Percentiles rank a stretch among this genome's conserved stretches.
phyloP scores from a whole-genome alignment of 2,329 filamentous ascomycete genomes.

The Incumbomyces delicatus region DNA sequence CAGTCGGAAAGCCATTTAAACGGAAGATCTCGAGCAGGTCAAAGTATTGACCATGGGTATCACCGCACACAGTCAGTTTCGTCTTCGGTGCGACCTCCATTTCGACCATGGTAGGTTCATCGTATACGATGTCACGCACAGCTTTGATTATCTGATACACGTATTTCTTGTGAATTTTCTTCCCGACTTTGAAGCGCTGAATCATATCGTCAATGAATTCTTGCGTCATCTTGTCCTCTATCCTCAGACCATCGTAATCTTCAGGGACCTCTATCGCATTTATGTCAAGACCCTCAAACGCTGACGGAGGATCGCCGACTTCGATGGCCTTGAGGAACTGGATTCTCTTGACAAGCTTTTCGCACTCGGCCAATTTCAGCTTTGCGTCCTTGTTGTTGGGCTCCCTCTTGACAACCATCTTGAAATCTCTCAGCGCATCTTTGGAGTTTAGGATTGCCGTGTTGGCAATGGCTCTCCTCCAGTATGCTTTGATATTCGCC shows the following conservation, averaged over 20 bases:
- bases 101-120: conserved; percentile 96
- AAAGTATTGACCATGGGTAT: conserved; percentile 97
- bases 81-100: conserved; percentile 67
- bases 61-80: conserved; percentile 86
- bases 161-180: conserved; percentile 92
- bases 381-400: conserved; percentile 84
- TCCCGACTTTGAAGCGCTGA: conserved; percentile 86
- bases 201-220: conserved; percentile 98
- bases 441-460: conserved; percentile 82
- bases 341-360: conserved; percentile 84
- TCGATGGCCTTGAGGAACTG: conserved; percentile 95
- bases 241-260: conserved; percentile 70
- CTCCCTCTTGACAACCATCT: conserved; percentile 75
- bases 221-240: conserved; percentile 79
- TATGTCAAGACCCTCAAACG: conserved; percentile 79
- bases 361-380: conserved; percentile 82
- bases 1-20: conserved; percentile 72
- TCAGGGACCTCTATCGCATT: conserved; percentile 75
- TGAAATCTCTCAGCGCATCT: conserved; percentile 87
- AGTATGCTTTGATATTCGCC: conserved; percentile 82
- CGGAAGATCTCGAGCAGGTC: conserved; percentile 94
- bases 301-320: conserved; percentile 81
- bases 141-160: conserved; percentile 92
- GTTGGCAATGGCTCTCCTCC: conserved; percentile 81
- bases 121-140: conserved; percentile 79